A percentile compares a stretch with the other conserved stretches of the same genome.
These are phyloP conservation scores for Penicillium corylophilum DNA, from an alignment of 2,329 filamentous ascomycete species.

Conservation along the genomic window DNA sequence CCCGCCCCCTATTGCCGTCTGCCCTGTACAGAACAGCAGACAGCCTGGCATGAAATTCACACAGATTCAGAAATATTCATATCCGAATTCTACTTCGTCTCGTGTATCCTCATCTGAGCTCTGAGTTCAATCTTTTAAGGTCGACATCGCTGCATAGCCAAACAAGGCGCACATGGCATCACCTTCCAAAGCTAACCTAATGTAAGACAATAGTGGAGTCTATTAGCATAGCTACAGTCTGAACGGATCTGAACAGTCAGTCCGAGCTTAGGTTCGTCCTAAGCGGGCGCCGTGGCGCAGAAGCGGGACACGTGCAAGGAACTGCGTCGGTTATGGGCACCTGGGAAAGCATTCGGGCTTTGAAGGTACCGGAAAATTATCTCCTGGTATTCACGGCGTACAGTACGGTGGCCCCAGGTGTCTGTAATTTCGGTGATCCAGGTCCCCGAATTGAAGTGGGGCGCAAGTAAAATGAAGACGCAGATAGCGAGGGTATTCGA, in stretches of 20 bases:
- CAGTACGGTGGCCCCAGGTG: neutral
- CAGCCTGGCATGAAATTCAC: neutral
- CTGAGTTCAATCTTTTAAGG: no score
- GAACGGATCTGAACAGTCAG: neutral
- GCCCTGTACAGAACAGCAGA: neutral
- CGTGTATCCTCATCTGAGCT: neutral
- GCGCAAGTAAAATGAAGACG: neutral
- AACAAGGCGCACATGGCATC: neutral
- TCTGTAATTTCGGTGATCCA: neutral
- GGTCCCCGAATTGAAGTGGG: neutral
- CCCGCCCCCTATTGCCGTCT: neutral
- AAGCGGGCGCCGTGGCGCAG: neutral
- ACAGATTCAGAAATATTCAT: neutral
- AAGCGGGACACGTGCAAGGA: neutral
- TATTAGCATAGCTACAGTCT: neutral
- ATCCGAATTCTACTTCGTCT: neutral
- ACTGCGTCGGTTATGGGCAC: neutral
- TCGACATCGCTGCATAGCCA: no score
- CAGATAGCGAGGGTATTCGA: neutral
- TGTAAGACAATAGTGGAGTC: constrained; percentile 8
- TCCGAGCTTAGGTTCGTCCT: neutral
- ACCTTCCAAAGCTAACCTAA: neutral
- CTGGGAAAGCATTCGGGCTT: neutral
- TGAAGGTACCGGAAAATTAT: neutral
- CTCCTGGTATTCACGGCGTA: neutral